Evolutionary conservation across 129 eudicot genomes (phyloP).

Genomic region (Centrapalus pauciflorus): DNA sequence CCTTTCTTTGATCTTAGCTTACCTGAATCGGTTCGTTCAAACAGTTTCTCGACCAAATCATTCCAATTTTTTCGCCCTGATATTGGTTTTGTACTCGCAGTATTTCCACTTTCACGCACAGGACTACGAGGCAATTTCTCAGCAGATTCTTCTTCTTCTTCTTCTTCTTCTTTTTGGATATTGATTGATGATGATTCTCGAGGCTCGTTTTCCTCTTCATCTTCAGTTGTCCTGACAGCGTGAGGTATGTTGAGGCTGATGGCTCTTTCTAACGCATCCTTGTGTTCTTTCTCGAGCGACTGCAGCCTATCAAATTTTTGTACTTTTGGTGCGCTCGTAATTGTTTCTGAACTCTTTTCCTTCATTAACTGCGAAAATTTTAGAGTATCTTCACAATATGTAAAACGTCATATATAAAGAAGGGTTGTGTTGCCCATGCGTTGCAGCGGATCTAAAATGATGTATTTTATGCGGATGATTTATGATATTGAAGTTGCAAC

Average conservation of each 20-base stretch:
- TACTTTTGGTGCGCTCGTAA: slow-evolving; percentile 54
- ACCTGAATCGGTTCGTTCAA: slow-evolving; percentile 43
- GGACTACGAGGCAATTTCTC: slow-evolving; percentile 6
- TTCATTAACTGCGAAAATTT: slow-evolving; percentile 38
- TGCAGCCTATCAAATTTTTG: slow-evolving; percentile 52
- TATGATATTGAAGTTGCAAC: too few relatives aligned
- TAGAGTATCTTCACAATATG: background rate
- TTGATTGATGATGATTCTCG: slow-evolving; percentile 28
- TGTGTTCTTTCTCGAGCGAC: slow-evolving; percentile 71
- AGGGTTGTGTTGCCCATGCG: background rate
- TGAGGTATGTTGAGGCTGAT: slow-evolving; percentile 73
- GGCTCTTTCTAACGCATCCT: slow-evolving; percentile 75
- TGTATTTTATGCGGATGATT: too few relatives aligned
- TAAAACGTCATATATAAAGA: background rate
- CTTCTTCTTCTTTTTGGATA: too few relatives aligned
- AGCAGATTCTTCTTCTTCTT: slow-evolving; percentile 21
- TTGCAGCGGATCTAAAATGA: background rate
- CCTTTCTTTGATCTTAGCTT: slow-evolving; percentile 32
- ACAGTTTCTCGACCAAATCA: slow-evolving; percentile 47
- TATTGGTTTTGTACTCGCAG: background rate
- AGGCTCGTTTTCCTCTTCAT: slow-evolving; percentile 14
- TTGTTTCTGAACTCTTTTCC: slow-evolving; percentile 44
- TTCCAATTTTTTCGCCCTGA: slow-evolving; percentile 44
- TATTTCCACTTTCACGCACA: background rate
- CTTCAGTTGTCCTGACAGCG: slow-evolving; percentile 34